Evolutionary conservation across 768 basidiomycete species (phyloP).

Genomic region (Porpolomopsis calyptriformis): DNA sequence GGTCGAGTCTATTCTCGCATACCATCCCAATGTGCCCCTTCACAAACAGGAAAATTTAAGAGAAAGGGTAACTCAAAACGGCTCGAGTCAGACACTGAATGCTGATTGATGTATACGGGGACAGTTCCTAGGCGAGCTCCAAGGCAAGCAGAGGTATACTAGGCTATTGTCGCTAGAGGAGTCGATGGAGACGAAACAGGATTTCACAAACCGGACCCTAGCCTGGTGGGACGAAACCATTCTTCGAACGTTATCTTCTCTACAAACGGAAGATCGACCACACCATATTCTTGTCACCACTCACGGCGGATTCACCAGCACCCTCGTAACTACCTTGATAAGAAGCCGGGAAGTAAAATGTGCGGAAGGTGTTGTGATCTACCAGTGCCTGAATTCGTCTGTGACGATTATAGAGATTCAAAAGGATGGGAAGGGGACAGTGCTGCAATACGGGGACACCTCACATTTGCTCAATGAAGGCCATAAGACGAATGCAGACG

Average conservation of each 20-base stretch:
- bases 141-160: constrained; percentile 30
- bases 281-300: constrained; percentile 47
- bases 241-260: constrained; percentile 16
- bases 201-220: constrained; percentile 39
- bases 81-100: background rate
- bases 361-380: constrained; percentile 25
- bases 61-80: constrained; percentile 44
- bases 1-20: constrained; percentile 46
- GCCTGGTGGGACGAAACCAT: constrained; percentile 54
- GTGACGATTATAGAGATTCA: constrained; percentile 51
- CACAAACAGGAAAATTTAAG: constrained; percentile 39
- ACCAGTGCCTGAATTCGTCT: constrained; percentile 40
- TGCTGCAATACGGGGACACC: constrained; percentile 46
- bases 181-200: constrained; percentile 29
- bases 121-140: constrained; percentile 52
- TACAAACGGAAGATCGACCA: constrained; percentile 18
- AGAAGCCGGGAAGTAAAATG: constrained; percentile 28
- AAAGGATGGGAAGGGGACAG: constrained; percentile 23
- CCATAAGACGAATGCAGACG: constrained; percentile 47
- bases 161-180: constrained; percentile 12
- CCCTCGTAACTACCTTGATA: constrained; percentile 40
- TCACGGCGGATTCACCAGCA: constrained; percentile 56
- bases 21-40: constrained; percentile 39
- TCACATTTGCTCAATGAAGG: constrained; percentile 35
- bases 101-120: constrained; percentile 7